Percentiles rank a stretch among this genome's conserved stretches.
Conservation (phyloP, 1,284 basidiomycete species). For the Pholiota adiposa region DNA sequence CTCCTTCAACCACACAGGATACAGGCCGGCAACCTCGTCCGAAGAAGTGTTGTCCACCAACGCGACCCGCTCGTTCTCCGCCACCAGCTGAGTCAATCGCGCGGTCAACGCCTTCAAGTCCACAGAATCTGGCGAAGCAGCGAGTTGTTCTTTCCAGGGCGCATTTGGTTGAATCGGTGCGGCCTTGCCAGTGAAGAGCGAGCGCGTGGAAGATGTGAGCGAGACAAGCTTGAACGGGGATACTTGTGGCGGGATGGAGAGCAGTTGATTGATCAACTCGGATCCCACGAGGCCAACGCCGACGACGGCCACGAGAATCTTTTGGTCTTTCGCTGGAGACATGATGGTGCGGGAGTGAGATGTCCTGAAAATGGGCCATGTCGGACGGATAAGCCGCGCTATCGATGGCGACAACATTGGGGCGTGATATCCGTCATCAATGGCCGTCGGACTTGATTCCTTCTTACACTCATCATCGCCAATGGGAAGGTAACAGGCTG, state of each 20-base stretch:
- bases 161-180: constrained; percentile 40
- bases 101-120: constrained; percentile 51
- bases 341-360: constrained; percentile 18
- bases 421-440: constrained; percentile 1
- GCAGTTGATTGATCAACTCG: constrained; percentile 82
- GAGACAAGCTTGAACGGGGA: constrained; percentile 76
- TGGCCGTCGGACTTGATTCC: background rate
- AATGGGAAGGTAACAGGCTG: background rate
- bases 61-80: constrained; percentile 62
- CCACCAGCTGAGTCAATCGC: constrained; percentile 49
- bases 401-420: constrained; percentile 27
- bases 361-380: constrained; percentile 13
- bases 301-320: constrained; percentile 73
- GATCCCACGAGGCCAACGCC: constrained; percentile 90
- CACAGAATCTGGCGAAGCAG: constrained; percentile 43
- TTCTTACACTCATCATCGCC: background rate
- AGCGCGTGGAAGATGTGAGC: constrained; percentile 77
- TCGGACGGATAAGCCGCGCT: constrained; percentile 22
- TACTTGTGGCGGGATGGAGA: constrained; percentile 61
- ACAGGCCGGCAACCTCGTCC: constrained; percentile 81
- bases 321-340: constrained; percentile 23
- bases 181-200: constrained; percentile 56
- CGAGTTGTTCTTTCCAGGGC: constrained; percentile 53
- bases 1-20: constrained; percentile 80
- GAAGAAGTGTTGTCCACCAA: constrained; percentile 96